A percentile compares a stretch with the other conserved stretches of the same genome.
phyloP scores from a whole-genome alignment of 202 grass and related monocot species.

The Saccharum hybrid region DNA sequence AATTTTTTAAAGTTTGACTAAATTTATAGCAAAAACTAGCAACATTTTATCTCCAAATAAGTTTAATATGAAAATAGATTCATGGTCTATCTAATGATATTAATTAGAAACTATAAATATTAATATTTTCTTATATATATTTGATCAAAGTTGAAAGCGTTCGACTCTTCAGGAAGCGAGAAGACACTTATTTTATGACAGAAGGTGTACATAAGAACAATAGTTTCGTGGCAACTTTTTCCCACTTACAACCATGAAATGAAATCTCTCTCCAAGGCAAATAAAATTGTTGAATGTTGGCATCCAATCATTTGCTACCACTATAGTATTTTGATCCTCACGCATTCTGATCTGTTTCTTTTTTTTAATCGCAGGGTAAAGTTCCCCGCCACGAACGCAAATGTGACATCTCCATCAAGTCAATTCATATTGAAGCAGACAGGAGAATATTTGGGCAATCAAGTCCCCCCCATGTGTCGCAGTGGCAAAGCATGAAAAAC shows the following conservation, averaged over 20 bases:
- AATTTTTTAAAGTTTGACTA: too few species aligned
- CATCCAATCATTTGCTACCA: background rate
- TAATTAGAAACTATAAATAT: too few species aligned
- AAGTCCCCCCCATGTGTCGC: background rate
- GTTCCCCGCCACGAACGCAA: background rate
- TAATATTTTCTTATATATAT: too few species aligned
- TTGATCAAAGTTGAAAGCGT: too few species aligned
- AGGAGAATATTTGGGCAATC: background rate
- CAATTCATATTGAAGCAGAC: background rate
- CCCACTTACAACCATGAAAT: background rate
- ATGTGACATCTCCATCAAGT: background rate
- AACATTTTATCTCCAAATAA: too few species aligned
- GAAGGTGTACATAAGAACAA: too few species aligned
- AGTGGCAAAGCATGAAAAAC: background rate
- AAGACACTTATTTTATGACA: too few species aligned
- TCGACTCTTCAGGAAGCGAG: too few species aligned
- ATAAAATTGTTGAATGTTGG: background rate
- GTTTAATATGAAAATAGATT: too few species aligned
- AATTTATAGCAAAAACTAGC: too few species aligned
- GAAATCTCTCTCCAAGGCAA: background rate
- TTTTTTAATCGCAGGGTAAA: background rate
- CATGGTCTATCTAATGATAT: too few species aligned
- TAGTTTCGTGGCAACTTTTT: too few species aligned
- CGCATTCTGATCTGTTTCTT: background rate
- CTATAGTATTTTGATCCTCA: background rate